Conservation (phyloP, 2,329 filamentous ascomycete species). For the Cladophialophora immunda region DNA sequence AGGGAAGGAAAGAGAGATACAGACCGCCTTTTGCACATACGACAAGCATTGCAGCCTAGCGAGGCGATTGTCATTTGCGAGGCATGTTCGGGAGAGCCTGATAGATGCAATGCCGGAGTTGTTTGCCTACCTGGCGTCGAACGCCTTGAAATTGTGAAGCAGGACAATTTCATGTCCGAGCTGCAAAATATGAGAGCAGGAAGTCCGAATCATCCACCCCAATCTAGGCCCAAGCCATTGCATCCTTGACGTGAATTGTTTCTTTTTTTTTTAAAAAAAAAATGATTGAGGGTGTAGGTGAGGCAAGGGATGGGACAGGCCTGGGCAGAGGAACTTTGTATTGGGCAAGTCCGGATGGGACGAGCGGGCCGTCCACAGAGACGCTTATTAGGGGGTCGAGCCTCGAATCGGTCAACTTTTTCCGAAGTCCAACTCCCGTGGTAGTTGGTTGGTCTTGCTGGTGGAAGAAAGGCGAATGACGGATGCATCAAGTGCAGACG, state of each 20-base stretch:
- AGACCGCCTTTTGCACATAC: not conserved
- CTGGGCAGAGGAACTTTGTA: not conserved
- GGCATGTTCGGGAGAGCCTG: not conserved
- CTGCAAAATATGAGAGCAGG: not conserved
- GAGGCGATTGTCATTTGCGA: not conserved
- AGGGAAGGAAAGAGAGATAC: not conserved
- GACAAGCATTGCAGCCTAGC: not conserved
- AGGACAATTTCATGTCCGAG: not conserved
- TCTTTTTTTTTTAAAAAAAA: not conserved
- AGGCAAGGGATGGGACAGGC: not conserved
- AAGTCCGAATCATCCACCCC: not conserved
- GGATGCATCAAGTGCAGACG: slow-evolving; percentile 3
- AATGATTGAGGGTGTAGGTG: not conserved
- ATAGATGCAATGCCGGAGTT: not conserved
- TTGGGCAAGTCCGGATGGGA: not conserved
- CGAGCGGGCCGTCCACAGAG: not conserved
- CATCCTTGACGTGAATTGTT: not conserved
- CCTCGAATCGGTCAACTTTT: not conserved
- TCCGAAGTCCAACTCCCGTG: slow-evolving; percentile 1
- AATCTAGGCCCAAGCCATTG: not conserved
- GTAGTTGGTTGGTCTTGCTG: not conserved
- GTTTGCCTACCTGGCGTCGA: not conserved
- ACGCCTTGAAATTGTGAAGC: not conserved
- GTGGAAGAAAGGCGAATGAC: not conserved
- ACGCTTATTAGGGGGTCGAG: not conserved